Base-by-base conservation (phyloP, 495 filamentous ascomycete genomes). In the Penicillium goetzii region DNA sequence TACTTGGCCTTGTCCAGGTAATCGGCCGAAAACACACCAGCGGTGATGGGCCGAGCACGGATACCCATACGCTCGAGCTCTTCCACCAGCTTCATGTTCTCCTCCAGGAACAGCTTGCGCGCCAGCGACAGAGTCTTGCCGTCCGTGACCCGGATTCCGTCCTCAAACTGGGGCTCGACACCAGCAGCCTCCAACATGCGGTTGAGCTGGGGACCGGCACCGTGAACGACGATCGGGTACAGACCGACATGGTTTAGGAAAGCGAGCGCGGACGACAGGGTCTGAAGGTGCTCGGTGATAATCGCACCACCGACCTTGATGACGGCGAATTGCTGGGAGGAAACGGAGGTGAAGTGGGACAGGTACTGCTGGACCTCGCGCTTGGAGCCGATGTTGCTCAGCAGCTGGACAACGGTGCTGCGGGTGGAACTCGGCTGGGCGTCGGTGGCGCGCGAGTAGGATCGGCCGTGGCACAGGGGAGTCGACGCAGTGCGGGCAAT, bases 301-400 rank as follows among this genome's bases (percentile, higher is more conserved):
- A 98, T 98, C 56, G 96, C 95, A 56, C 95, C 95, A 25, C 95
- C 95, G 56, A 99, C 96, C 83, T 99, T 99, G 77, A 99, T 97
- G 56, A 99, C 95, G 68, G 95, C 95, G 76, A 99, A 99, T 72
- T 97, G 92, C 82, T 97, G 94, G 5, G 92, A 96, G 25, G 94
- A 96, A 52, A 97, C 95, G 36, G 93, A 97, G 59, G 89, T 95
- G 83, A 99, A 99, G 73, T 97, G 93, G 54, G 94, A 96, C 57
- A 98, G 88, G 80, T 99, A 98, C 73, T 98, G 96, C 82, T 98
- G 91, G 41, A 97, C 93, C 79, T 99, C 95, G 56, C 95, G 85
- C 85, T 97, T 97, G 53, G 93, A 97, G 49, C 92, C 93, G 69
- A 98, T 95, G 74, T 96, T 97, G 81, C 92, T 97, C 60, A 98